Evolutionary conservation across 352 stramenopile genomes (phyloP), one percentile per base, ranked within the genome.

Genomic region (Pelagophyceae sp.): DNA sequence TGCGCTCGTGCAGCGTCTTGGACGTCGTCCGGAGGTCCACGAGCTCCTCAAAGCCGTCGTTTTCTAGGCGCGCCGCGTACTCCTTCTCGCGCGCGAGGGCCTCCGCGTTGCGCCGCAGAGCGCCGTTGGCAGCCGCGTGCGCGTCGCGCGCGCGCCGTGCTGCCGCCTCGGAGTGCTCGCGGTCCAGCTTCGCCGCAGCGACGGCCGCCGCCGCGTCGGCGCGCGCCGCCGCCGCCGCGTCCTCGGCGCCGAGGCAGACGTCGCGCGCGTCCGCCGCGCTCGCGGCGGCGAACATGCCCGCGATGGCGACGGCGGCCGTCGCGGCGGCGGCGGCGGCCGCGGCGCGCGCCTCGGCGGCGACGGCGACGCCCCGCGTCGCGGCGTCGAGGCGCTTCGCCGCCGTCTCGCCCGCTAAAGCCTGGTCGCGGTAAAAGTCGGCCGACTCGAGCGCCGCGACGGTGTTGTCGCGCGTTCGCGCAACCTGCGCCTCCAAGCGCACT

Each of bases 131-230:
- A 5, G 58, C 58, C 11, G 58, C 58, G 58, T 67, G 58, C 15
- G 58, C 58, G 15, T 67, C 58, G 15, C 27, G 11, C 15, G 58
- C 58, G 58, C 58, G 58, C 58, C 31, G 5, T 6, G 23, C 29
- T 27, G 23, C 23, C 5, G 23, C 58, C 23, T n/a, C 58, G 5
- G 58, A n/a, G 27, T 6, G 23, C 58, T 67, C 58, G 58, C 58
- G 58, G 31, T 67, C 58, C 5, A 67, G 58, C 15, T 5, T 67
- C 11, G 58, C 58, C 58, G 23, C 58, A 27, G 58, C 58, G 15
- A 67, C 27, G 58, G 58, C 58, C 58, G 58, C 27, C 6, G 58
- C 58, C 58, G 58, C 58, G 58, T 67, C 58, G 58, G 58, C 58
- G 15, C 58, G 58, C 58, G 27, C 27, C 58, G 58, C 11, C 58